A percentile compares a stretch with the other conserved stretches of the same genome.
phyloP scores from a whole-genome alignment of 805 yeast species.

The Kuraishia hungarica region DNA sequence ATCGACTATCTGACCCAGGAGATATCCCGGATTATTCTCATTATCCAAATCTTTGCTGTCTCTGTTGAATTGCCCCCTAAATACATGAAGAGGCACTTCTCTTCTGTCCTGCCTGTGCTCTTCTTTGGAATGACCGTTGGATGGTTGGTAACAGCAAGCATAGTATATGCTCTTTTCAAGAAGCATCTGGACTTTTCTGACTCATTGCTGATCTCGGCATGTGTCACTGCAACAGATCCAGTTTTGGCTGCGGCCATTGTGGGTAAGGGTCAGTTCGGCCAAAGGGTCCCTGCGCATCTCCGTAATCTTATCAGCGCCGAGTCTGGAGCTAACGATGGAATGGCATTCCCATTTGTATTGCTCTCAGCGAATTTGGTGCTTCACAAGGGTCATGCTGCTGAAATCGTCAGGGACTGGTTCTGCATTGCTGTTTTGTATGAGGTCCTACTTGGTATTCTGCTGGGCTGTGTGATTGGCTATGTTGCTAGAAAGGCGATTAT shows the following conservation, averaged over 20 bases:
- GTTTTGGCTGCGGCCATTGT: conserved; percentile 93
- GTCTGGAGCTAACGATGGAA: conserved; percentile 89
- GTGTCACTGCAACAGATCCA: conserved; percentile 94
- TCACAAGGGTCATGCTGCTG: conserved; percentile 52
- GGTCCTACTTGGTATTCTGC: conserved; percentile 67
- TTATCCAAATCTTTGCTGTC: conserved; percentile 87
- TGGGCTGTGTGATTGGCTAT: conserved; percentile 71
- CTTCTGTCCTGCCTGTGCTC: conserved; percentile 62
- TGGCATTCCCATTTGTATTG: conserved; percentile 88
- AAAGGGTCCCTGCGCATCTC: conserved; percentile 88
- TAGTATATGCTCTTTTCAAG: conserved; percentile 61
- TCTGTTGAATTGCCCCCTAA: conserved; percentile 90
- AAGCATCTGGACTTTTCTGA: conserved; percentile 67
- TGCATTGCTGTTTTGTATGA: conserved; percentile 70
- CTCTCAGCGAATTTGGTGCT: conserved; percentile 60
- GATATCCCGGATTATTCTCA: conserved; percentile 70
- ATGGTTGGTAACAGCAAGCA: conserved; percentile 76
- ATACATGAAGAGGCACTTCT: conserved; percentile 80
- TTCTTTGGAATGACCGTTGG: conserved; percentile 88
- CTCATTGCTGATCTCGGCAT: conserved; percentile 70
- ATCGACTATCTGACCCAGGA: conserved; percentile 77
- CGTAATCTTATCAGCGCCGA: conserved; percentile 78
- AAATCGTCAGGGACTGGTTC: conserved; percentile 76
- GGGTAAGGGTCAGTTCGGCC: conserved; percentile 88
- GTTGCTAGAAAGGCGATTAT: conserved; percentile 61